Evolutionary conservation across 1,139 yeast species (phyloP), one percentile per base, ranked within the genome.

Genomic region (Nadsonia starkeyi-henricii): DNA sequence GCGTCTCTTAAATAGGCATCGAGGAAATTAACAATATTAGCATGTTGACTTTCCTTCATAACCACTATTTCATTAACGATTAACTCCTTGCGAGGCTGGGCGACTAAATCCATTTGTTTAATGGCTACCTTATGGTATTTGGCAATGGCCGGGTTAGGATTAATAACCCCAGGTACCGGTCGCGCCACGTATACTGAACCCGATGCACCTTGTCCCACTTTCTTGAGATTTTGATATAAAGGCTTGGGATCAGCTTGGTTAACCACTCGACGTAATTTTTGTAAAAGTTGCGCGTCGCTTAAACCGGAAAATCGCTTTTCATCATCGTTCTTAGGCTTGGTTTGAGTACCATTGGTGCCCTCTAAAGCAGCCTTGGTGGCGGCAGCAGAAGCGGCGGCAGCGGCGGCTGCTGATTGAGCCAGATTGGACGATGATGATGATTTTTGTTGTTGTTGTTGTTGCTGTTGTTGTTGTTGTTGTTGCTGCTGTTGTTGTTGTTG

Each of bases 131-230:
- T 59, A 20, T 60, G 55, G 45, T 59, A 60, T 41, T 46, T 46
- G 33, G 54, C 52, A 51, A 57, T 52, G 36, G 48, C 50, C 9
- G 39, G 39, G 12, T 33, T 33, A 4, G 39, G 39, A 43, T 51
- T 46, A 47, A 53, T 52, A 37, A 43, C 46, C 33, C 44, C 44
- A 4, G 39, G 39, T n/a, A 33, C 39, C 17, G 39, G 39, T 15
- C 39, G 4, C 0, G 97, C 98, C 49, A 91, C 74, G 61, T 85
- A 93, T 20, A 93, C 99, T 1, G 91, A 84, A 18, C 99, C 99
- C 53, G 91, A 80, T 0, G 98, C 99, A 59, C 99, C 99, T 68
- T 93, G 98, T n/a, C 99, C 99, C 2, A 96, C 95, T 62, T 88
- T 88, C 64, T 85, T 93, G 57, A 91, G 75, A 67, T 86, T 85